Conservation (phyloP, 2,329 filamentous ascomycete species). For the Beauveria caledonica region DNA sequence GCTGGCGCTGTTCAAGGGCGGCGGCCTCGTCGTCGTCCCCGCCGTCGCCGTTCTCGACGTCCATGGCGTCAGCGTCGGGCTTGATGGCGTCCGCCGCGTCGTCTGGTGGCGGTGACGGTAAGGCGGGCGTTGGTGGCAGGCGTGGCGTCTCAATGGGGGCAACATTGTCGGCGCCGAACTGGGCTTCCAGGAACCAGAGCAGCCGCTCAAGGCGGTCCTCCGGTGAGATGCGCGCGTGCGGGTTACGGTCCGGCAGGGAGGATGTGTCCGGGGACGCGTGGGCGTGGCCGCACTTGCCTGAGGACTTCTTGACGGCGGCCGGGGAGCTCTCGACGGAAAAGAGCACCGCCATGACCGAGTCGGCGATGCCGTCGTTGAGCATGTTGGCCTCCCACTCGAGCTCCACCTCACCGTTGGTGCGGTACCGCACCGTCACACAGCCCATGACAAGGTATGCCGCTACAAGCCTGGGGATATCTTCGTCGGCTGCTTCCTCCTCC, state of each 20-base stretch:
- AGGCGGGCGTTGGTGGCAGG: conserved; percentile 32
- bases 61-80: conserved; percentile 15
- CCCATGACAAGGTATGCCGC: conserved; percentile 74
- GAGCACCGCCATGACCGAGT: conserved; percentile 88
- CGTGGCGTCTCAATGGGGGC: conserved; percentile 63
- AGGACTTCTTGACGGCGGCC: conserved; percentile 74
- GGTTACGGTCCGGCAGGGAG: conserved; percentile 36
- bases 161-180: conserved; percentile 82
- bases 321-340: conserved; percentile 90
- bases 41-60: conserved; percentile 16
- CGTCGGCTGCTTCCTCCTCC: conserved; percentile 50
- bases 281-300: conserved; percentile 28
- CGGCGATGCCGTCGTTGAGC: conserved; percentile 96
- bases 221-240: conserved; percentile 62
- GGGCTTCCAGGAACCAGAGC: conserved; percentile 92
- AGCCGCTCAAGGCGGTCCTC: conserved; percentile 75
- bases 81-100: conserved; percentile 21
- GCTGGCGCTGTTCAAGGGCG: conserved; percentile 44
- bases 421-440: conserved; percentile 74
- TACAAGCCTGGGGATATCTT: conserved; percentile 49
- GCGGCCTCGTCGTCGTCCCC: conserved; percentile 27
- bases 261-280: conserved; percentile 32
- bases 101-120: conserved; percentile 16
- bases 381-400: conserved; percentile 97
- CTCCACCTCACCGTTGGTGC: conserved; percentile 70